Base-by-base conservation (phyloP, 257 asterid genomes). In the Nicotiana otophora region DNA sequence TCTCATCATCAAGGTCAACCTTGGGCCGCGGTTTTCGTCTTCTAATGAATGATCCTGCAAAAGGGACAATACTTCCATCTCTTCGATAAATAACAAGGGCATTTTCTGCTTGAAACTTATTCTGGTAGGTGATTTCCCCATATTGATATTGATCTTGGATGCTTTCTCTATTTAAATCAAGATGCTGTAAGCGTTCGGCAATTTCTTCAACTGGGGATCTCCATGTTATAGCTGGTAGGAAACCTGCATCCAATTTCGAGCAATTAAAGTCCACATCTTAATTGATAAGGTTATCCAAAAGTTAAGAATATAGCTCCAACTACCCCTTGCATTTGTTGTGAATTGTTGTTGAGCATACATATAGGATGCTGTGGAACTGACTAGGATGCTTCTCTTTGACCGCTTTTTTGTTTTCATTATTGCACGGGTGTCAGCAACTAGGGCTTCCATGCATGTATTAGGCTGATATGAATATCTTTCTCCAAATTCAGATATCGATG, bases 31-130 rank as follows among this genome's bases (percentile, higher is more conserved):
- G 89, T 39, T 64, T 82, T 82, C 90, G 90, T 89, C 88, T 92
- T 84, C 81, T 93, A 17, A 84, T 78, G 53, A 75, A 75, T 75
- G 80, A 55, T 77, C 86, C 83, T 74, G 87, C 90, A 72, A 88
- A 91, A 81, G 97, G 94, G 85, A 91, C 87, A 62, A 94, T 82
- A 66, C 89, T 90, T 60, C 98, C 95, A 84, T 85, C 87, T 82
- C 84, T 87, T 84, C 85, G 97, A 87, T 84, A 94, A 70, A 95
- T 91, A 84, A 93, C 97, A 62, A 96, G 91, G 87, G 94, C 91
- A 85, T 68, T 89, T 33, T 88, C 88, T 85, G 84, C 86, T 68
- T 81, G 84, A 81, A 78, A 84, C 84, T 76, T 82, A 81, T 39
- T 67, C 46, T 82, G 88, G 85, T 86, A 81, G 28, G 88, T 46